Conservation (phyloP, 2,329 filamentous ascomycete genomes). For the Calonectria hongkongensis region DNA sequence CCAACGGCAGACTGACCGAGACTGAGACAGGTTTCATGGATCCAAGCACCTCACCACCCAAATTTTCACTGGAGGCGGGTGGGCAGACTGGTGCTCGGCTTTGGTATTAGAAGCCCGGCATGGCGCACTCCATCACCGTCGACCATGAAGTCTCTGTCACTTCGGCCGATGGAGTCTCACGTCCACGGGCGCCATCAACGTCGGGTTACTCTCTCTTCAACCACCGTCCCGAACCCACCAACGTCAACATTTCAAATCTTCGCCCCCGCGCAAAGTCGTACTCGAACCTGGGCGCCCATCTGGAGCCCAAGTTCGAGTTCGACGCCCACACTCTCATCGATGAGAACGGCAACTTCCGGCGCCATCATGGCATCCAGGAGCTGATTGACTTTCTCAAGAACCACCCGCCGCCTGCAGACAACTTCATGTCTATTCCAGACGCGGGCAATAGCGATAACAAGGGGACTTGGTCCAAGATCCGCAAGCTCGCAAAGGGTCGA, state of each 20-base stretch:
- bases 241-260: slow-evolving; percentile 36
- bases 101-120: slow-evolving; percentile 49
- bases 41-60: slow-evolving; percentile 50
- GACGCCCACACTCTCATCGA: slow-evolving; percentile 48
- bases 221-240: slow-evolving; percentile 24
- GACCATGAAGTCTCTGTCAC: slow-evolving; percentile 49
- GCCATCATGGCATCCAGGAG: slow-evolving; percentile 57
- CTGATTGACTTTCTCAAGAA: slow-evolving; percentile 71
- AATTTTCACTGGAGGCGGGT: slow-evolving; percentile 42
- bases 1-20: slow-evolving; percentile 42
- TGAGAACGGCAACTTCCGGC: slow-evolving; percentile 41
- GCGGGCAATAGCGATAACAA: slow-evolving; percentile 55
- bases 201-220: slow-evolving; percentile 36
- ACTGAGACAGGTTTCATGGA: slow-evolving; percentile 51
- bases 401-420: slow-evolving; percentile 68
- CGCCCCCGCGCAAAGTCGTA: slow-evolving; percentile 51
- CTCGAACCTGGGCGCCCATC: slow-evolving; percentile 46
- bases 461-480: slow-evolving; percentile 66
- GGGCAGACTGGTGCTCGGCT: slow-evolving; percentile 23
- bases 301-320: slow-evolving; percentile 46
- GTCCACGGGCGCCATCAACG: slow-evolving; percentile 42
- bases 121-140: slow-evolving; percentile 50
- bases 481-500: slow-evolving; percentile 60
- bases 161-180: slow-evolving; percentile 47
- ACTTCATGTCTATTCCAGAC: slow-evolving; percentile 69